Evolutionary conservation across 2,329 filamentous ascomycete species (phyloP), one percentile per base, ranked within the genome.

Genomic region (Aaosphaeria arxii): DNA sequence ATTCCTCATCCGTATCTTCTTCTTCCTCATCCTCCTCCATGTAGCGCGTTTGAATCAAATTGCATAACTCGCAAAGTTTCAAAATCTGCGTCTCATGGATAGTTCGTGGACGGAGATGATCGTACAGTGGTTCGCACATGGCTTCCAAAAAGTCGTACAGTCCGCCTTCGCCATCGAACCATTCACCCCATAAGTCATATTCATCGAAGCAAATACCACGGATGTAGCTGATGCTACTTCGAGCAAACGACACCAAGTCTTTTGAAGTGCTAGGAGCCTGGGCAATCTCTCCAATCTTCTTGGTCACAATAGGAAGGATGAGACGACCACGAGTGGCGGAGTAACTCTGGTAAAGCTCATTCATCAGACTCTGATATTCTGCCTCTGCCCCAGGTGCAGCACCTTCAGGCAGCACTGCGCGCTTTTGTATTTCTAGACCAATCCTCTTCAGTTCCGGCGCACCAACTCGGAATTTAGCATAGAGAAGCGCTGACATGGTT

Each of bases 401-500:
- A 46, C 84, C 84, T 33, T 82, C 72, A 4, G 83, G 80, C 11
- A 79, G 71, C 2, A 83, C 78, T 7, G 82, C 83, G 58, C 84
- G 74, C 63, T 86, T 86, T 56, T 87, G 84, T 35, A 87, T 86
- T 58, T 87, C 83, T 24, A 85, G 67, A 6, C 85, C 85, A 39
- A 88, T 76, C 46, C 79, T 76, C 64, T 87, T 85, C 46, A 88
- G 69, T 53, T 86, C 82, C 4, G 81, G 77, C 2, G 85, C 85
- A 40, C 81, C 82, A 28, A 86, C 81, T 29, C 84, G 76, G 52
- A 88, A 89, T 56, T 88, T 88, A 17, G 86, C 84, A 58, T 88
- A 88, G 2, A 88, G 71, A 6, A 88, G 69, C 7, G 86, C 83
- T 24, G 86, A 88, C 73, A 87, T 83, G 2, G 85, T 86, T 1